Base-by-base conservation (phyloP, 768 basidiomycete species). In the Suillus alpinus region DNA sequence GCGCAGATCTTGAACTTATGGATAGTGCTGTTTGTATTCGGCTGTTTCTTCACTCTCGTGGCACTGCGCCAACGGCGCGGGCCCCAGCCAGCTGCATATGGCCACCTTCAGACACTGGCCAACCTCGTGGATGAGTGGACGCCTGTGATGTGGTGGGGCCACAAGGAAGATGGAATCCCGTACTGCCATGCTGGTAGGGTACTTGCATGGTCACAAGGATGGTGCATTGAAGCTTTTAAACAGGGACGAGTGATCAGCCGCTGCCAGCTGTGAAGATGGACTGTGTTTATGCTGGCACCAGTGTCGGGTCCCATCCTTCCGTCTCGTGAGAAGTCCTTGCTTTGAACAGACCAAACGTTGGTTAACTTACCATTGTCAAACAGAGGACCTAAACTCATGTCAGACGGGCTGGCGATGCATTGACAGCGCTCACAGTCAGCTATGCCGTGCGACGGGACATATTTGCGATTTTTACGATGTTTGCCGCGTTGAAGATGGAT, bases 71-170 rank as follows among this genome's bases (percentile, higher is more conserved):
- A 23, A 26, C 71, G 65, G 6, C 59, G 32, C 12, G 71, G 68
- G 2, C 63, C 67, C 1, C 74, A 75, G 40, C 74, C 71, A 0
- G 68, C 67, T 7, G 66, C 69, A 18, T 76, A 75, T 37, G 72
- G 75, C 3, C 72, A 75, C 20, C 59, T 76, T 3, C 69, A 73
- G 47, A 75, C 69, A n/a, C 65, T 76, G 13, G 72, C 68, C 3
- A 73, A 76, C 57, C 58, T 74, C 60, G 65, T 73, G 41, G 75
- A 75, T 58, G 73, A 76, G n/a, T 71, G 75, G 74, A 69, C 71
- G 20, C 58, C 65, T 0, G 69, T 59, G 9, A 69, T 73, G 66
- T 68, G 71, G 71, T 73, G 71, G 68, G 71, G 69, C n/a, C 63
- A 65, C n/a, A 73, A 71, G 16, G 47, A 49, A 0, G 32, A 12